phyloP scores from a whole-genome alignment of 2,329 filamentous ascomycete species.

The Exutisphaerella laricina region DNA sequence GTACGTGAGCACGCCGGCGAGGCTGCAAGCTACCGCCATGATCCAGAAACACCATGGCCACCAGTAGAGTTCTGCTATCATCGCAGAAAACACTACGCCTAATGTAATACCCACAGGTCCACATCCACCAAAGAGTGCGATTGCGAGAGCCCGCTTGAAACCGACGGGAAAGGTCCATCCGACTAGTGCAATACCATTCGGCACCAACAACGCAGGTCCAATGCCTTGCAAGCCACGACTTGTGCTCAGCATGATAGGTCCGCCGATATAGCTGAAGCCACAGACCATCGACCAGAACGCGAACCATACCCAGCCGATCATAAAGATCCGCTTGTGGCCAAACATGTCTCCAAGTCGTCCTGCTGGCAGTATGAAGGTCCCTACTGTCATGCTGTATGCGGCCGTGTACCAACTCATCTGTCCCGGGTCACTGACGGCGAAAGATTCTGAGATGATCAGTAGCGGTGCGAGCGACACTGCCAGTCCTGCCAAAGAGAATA shows the following conservation, averaged over 20 bases:
- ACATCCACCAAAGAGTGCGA: slow-evolving; percentile 33
- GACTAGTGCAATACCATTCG: slow-evolving; percentile 35
- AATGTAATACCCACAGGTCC: slow-evolving; percentile 32
- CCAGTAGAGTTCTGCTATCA: slow-evolving; percentile 31
- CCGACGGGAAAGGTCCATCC: slow-evolving; percentile 31
- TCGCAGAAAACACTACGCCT: slow-evolving; percentile 29
- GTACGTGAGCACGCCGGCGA: slow-evolving; percentile 15
- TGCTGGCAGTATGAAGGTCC: slow-evolving; percentile 41
- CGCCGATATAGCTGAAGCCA: slow-evolving; percentile 34
- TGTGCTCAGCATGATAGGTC: slow-evolving; percentile 32
- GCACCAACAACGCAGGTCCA: slow-evolving; percentile 33
- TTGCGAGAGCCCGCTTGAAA: slow-evolving; percentile 33
- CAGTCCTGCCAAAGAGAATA: slow-evolving; percentile 14
- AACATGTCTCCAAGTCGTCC: slow-evolving; percentile 40
- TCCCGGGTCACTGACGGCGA: slow-evolving; percentile 37
- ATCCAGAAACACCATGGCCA: slow-evolving; percentile 30
- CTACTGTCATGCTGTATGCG: slow-evolving; percentile 38
- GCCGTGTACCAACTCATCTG: slow-evolving; percentile 42
- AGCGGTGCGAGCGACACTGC: slow-evolving; percentile 14
- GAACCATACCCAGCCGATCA: slow-evolving; percentile 37
- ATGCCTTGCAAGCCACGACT: slow-evolving; percentile 38
- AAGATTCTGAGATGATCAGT: slow-evolving; percentile 37
- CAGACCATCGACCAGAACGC: slow-evolving; percentile 36
- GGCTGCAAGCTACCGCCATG: slow-evolving; percentile 20
- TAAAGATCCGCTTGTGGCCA: slow-evolving; percentile 38